These are phyloP conservation scores for Candolleomyces efflorescens DNA, from an alignment of 768 basidiomycete genomes.

Conservation along the genomic window DNA sequence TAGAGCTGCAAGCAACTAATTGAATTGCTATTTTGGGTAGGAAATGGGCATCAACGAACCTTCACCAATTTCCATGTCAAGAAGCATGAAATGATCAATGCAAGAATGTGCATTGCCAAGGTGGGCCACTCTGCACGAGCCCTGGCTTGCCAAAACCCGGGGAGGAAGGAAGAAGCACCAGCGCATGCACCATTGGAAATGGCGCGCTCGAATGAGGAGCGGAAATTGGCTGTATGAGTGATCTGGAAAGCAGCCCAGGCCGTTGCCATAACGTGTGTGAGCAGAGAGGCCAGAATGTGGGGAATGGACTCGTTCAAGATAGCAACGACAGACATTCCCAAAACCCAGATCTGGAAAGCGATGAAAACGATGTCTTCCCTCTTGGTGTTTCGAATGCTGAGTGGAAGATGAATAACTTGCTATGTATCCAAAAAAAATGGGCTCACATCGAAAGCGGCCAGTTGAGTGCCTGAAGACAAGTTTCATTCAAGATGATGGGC, in stretches of 20 bases:
- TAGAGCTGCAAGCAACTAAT: constrained; percentile 45
- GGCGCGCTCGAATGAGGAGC: constrained; percentile 46
- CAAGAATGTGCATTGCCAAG: constrained; percentile 56
- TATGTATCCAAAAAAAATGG: no score
- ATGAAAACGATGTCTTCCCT: constrained; percentile 79
- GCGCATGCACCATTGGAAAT: constrained; percentile 65
- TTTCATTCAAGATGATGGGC: constrained; percentile 33
- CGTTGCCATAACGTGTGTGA: constrained; percentile 72
- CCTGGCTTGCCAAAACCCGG: constrained; percentile 62
- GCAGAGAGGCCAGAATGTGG: constrained; percentile 67
- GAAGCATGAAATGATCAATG: constrained; percentile 55
- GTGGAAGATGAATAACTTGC: no score
- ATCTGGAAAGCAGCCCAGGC: constrained; percentile 73
- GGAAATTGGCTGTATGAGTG: constrained; percentile 54
- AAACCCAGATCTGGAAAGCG: constrained; percentile 75
- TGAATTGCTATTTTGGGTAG: neutral
- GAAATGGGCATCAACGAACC: constrained; percentile 30
- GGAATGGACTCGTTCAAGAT: constrained; percentile 76
- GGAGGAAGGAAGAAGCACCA: constrained; percentile 43
- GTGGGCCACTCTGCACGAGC: constrained; percentile 59
- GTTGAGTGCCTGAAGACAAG: constrained; percentile 59
- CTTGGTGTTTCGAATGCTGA: constrained; percentile 64
- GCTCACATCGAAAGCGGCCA: constrained; percentile 70
- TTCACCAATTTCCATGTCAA: constrained; percentile 74
- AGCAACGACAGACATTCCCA: constrained; percentile 74